A percentile compares a stretch with the other conserved stretches of the same genome.
phyloP scores from a whole-genome alignment of 805 yeast species.

The Blastobotrys attinorum region DNA sequence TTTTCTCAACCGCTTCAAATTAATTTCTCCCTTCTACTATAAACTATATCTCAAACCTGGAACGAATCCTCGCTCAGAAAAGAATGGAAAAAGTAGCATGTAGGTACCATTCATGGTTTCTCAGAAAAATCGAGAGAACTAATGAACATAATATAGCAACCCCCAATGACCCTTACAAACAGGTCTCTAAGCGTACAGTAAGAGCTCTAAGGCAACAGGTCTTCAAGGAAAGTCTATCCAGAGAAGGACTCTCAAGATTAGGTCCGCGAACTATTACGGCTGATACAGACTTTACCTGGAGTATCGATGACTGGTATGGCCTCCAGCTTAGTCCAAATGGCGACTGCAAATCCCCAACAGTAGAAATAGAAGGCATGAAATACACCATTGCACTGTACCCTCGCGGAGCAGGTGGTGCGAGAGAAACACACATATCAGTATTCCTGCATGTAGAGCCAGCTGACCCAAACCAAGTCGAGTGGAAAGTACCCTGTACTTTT shows the following conservation, averaged over 20 bases:
- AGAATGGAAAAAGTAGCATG: too few relatives aligned
- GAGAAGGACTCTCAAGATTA: neutral
- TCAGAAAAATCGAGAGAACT: too few relatives aligned
- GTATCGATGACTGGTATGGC: neutral
- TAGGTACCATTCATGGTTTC: too few relatives aligned
- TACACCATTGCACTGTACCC: constrained; percentile 1
- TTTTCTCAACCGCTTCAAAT: too few relatives aligned
- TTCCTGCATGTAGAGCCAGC: neutral
- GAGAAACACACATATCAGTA: neutral
- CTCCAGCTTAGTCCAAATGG: constrained; percentile 1
- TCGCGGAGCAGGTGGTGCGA: neutral
- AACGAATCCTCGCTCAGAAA: too few relatives aligned
- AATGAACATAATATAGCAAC: too few relatives aligned
- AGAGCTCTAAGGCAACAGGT: neutral
- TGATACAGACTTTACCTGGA: neutral
- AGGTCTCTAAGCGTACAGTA: too few relatives aligned
- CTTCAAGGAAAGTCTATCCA: too few relatives aligned
- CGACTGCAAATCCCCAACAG: neutral
- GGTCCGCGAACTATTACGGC: neutral
- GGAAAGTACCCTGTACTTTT: neutral
- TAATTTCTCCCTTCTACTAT: too few relatives aligned
- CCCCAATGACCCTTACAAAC: too few relatives aligned
- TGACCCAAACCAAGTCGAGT: neutral
- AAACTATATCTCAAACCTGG: too few relatives aligned
- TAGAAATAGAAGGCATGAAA: neutral